These are phyloP conservation scores for Crithidia thermophila DNA, from an alignment of 208 protist species.

Conservation along the genomic window DNA sequence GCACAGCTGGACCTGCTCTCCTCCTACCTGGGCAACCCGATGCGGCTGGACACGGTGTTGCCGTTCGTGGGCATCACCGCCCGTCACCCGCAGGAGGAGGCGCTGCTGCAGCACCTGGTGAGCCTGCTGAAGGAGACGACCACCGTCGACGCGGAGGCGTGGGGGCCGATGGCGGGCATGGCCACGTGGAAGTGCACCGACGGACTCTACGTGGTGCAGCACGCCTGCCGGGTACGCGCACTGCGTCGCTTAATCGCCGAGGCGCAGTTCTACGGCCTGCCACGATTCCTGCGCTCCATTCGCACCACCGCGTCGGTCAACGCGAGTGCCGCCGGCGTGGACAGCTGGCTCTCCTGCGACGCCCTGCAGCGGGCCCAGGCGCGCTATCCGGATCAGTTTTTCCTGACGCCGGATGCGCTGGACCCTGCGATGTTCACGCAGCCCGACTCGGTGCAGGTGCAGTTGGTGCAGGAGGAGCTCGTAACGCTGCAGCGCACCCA, in stretches of 20 bases:
- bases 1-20: constrained; percentile 2
- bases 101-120: constrained; percentile 44
- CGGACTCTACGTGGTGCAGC: constrained; percentile 69
- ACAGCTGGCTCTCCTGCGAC: constrained; percentile 7
- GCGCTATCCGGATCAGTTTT: constrained; percentile 41
- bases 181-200: constrained; percentile 48
- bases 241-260: constrained; percentile 49
- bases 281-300: constrained; percentile 87
- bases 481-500: constrained; percentile 55
- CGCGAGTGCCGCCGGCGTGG: not conserved
- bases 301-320: constrained; percentile 17
- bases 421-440: constrained; percentile 43
- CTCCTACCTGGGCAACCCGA: constrained; percentile 23
- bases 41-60: constrained; percentile 36
- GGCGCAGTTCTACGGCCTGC: constrained; percentile 80
- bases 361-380: constrained; percentile 23
- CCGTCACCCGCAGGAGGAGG: constrained; percentile 51
- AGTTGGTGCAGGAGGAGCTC: constrained; percentile 80
- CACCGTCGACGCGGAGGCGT: constrained; percentile 41
- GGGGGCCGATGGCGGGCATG: constrained; percentile 51
- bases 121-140: constrained; percentile 13
- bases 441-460: constrained; percentile 50
- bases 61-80: constrained; percentile 45
- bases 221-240: constrained; percentile 34
- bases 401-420: constrained; percentile 56